These are phyloP conservation scores for Colletotrichum sansevieriae DNA, from an alignment of 2,329 filamentous ascomycete genomes.

Conservation along the genomic window DNA sequence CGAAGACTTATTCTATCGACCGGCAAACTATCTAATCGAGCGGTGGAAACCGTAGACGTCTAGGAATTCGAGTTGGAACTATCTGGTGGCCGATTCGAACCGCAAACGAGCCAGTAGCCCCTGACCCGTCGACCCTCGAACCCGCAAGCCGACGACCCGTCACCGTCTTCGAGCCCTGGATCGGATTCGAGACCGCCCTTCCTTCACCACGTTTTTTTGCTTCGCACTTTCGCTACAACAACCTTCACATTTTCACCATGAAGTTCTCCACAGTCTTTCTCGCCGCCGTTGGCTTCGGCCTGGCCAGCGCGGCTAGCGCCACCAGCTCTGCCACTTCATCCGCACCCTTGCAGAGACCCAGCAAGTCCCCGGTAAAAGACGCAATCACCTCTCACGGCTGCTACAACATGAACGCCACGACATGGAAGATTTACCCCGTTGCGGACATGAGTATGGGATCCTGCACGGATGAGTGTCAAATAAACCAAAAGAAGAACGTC, in stretches of 20 bases:
- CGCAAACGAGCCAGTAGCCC: constrained; percentile 13
- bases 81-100: neutral
- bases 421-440: constrained; percentile 47
- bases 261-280: constrained; percentile 31
- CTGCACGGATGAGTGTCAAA: constrained; percentile 51
- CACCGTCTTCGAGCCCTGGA: constrained; percentile 27
- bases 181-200: constrained; percentile 21
- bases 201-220: neutral
- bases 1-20: constrained; percentile 17
- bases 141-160: constrained; percentile 10
- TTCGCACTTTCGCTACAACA: constrained; percentile 25
- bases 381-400: constrained; percentile 64
- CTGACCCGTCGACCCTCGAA: constrained; percentile 10
- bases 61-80: constrained; percentile 13
- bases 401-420: constrained; percentile 58
- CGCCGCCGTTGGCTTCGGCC: constrained; percentile 37
- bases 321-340: constrained; percentile 21
- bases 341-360: constrained; percentile 51
- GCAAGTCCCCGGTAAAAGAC: constrained; percentile 52
- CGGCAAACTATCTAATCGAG: constrained; percentile 19
- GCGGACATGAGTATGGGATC: constrained; percentile 52
- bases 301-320: neutral
- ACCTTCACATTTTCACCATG: constrained; percentile 26
- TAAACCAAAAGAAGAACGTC: constrained; percentile 61
- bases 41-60: neutral